These are phyloP conservation scores for Chytriomyces sp. DNA, from an alignment of 192 early-diverging fungal species.

Conservation along the genomic window DNA sequence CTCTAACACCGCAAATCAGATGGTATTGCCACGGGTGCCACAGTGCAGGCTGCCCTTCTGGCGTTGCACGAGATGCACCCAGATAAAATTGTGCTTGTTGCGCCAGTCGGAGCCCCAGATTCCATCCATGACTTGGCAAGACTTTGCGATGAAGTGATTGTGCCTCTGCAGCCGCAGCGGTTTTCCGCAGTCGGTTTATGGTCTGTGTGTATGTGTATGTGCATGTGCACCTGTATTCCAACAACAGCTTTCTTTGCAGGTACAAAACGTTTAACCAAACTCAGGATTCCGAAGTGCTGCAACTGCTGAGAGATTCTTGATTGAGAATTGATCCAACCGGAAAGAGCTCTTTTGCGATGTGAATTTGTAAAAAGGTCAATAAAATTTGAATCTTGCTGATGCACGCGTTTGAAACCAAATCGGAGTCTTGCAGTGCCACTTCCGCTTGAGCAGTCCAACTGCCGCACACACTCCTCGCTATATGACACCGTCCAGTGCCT, in stretches of 20 bases:
- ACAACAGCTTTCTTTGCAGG: constrained; percentile 9
- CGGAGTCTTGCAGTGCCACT: too few species aligned
- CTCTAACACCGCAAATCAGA: constrained; percentile 9
- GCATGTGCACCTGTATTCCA: background rate
- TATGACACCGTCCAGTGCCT: too few species aligned
- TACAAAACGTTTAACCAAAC: constrained; percentile 44
- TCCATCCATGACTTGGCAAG: constrained; percentile 7
- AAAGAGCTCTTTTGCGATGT: too few species aligned
- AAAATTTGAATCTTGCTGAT: too few species aligned
- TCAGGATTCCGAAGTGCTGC: constrained; percentile 50
- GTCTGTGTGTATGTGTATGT: constrained; percentile 12
- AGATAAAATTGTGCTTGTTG: constrained; percentile 30
- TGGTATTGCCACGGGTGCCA: constrained; percentile 52
- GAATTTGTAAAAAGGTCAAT: too few species aligned
- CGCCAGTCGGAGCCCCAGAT: constrained; percentile 40
- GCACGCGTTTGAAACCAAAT: too few species aligned
- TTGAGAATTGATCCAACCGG: too few species aligned
- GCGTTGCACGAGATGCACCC: constrained; percentile 37
- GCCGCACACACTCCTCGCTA: too few species aligned
- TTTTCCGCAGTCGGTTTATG: constrained; percentile 43
- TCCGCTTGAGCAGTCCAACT: too few species aligned
- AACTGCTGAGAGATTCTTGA: constrained; percentile 22
- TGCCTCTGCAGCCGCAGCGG: constrained; percentile 27
- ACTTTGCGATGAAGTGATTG: constrained; percentile 42
- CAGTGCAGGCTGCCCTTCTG: constrained; percentile 39